A percentile compares a stretch with the other conserved stretches of the same genome.
These are phyloP conservation scores for Amanita phalloides DNA, from an alignment of 768 basidiomycete genomes.

Conservation along the genomic window DNA sequence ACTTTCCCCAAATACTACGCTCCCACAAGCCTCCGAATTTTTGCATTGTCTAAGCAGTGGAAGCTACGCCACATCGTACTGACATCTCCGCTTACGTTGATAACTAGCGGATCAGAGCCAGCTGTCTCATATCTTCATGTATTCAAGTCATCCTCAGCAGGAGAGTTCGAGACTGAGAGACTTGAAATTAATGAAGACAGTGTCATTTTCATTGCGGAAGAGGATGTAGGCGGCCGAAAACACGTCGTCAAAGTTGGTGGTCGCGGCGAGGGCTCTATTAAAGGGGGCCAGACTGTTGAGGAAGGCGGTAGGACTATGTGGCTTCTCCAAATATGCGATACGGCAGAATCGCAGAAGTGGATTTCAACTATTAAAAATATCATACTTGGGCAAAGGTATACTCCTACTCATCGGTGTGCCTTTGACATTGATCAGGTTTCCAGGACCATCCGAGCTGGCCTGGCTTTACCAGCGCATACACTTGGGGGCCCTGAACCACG, in stretches of 20 bases:
- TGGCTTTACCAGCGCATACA: constrained; percentile 34
- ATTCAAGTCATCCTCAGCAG: constrained; percentile 49
- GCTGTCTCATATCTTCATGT: constrained; percentile 56
- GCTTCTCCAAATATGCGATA: constrained; percentile 57
- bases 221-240: constrained; percentile 32
- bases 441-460: constrained; percentile 62
- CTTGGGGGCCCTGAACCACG: constrained; percentile 47
- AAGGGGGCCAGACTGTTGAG: constrained; percentile 32
- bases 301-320: constrained; percentile 51
- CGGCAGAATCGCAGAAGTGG: constrained; percentile 61
- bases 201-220: constrained; percentile 64
- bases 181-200: constrained; percentile 70
- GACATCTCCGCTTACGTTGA: constrained; percentile 31
- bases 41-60: constrained; percentile 67
- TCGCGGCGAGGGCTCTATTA: constrained; percentile 40
- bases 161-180: constrained; percentile 64
- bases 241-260: constrained; percentile 64
- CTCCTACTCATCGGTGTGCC: background rate
- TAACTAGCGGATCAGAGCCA: constrained; percentile 25
- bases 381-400: constrained; percentile 61
- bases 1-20: constrained; percentile 61
- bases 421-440: background rate
- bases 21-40: constrained; percentile 57
- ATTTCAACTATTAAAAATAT: constrained; percentile 64
- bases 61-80: constrained; percentile 54